These are phyloP conservation scores for Fusarium neocosmosporiellum DNA, from an alignment of 2,329 filamentous ascomycete genomes.

Conservation along the genomic window DNA sequence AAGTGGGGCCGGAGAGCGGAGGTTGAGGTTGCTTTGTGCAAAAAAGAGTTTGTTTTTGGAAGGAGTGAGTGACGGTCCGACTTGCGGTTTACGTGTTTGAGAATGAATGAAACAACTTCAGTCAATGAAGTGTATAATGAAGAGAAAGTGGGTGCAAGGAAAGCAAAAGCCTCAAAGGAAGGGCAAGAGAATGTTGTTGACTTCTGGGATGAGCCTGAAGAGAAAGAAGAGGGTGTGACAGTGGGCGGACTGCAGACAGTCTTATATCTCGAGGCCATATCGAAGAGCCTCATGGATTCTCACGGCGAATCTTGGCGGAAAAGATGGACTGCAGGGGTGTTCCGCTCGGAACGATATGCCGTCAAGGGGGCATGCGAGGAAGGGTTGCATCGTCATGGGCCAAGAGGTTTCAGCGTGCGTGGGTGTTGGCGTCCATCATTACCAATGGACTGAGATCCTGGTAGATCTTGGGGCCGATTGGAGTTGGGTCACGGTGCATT, in stretches of 20 bases:
- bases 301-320: slow-evolving; percentile 19
- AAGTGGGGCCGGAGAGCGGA: neutral
- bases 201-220: slow-evolving; percentile 44
- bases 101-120: slow-evolving; percentile 46
- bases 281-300: slow-evolving; percentile 25
- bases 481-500: neutral
- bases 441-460: slow-evolving; percentile 1
- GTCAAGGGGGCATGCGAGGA: slow-evolving; percentile 21
- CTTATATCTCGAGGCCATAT: slow-evolving; percentile 25
- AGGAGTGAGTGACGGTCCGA: slow-evolving; percentile 28
- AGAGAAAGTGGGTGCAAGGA: slow-evolving; percentile 36
- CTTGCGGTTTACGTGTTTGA: slow-evolving; percentile 35
- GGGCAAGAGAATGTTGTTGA: slow-evolving; percentile 42
- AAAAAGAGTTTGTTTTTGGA: slow-evolving; percentile 3
- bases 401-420: slow-evolving; percentile 34
- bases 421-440: neutral
- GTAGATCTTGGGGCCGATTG: slow-evolving; percentile 20
- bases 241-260: neutral
- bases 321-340: slow-evolving; percentile 13
- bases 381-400: slow-evolving; percentile 29
- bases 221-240: slow-evolving; percentile 14
- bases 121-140: slow-evolving; percentile 46
- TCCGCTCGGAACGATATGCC: slow-evolving; percentile 26
- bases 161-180: slow-evolving; percentile 31
- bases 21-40: neutral